phyloP scores from a whole-genome alignment of 495 filamentous ascomycete species.

The Penicillium paxilli region DNA sequence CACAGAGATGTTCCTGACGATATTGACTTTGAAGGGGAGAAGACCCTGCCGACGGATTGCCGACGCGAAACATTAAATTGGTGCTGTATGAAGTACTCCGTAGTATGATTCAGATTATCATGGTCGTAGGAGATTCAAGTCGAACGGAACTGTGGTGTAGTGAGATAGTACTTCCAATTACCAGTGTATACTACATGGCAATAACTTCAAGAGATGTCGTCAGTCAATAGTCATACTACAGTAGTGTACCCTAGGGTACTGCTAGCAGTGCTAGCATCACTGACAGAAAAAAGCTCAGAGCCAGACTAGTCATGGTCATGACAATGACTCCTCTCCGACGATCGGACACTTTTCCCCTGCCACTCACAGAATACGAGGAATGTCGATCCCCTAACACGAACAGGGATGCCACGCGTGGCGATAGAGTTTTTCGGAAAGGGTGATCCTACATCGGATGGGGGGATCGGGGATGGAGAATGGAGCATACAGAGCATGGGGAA shows the following conservation, averaged over 20 bases:
- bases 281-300: no score
- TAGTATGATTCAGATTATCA: no score
- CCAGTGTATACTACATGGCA: no score
- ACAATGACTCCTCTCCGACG: no score
- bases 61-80: neutral
- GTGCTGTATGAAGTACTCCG: neutral
- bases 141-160: no score
- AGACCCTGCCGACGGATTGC: neutral
- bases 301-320: no score
- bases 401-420: constrained; percentile 7
- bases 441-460: constrained; percentile 5
- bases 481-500: neutral
- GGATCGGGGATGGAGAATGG: neutral
- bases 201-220: no score
- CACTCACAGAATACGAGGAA: neutral
- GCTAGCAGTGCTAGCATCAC: no score
- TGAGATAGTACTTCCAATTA: no score
- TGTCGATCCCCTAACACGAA: neutral
- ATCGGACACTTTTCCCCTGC: neutral
- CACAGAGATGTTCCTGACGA: constrained; percentile 8
- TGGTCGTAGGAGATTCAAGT: no score
- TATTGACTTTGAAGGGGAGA: neutral
- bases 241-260: no score
- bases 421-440: constrained; percentile 11
- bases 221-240: no score